A percentile compares a stretch with the other conserved stretches of the same genome.
phyloP scores from a whole-genome alignment of 1,284 basidiomycete species.

The Porphyrellus sp. region DNA sequence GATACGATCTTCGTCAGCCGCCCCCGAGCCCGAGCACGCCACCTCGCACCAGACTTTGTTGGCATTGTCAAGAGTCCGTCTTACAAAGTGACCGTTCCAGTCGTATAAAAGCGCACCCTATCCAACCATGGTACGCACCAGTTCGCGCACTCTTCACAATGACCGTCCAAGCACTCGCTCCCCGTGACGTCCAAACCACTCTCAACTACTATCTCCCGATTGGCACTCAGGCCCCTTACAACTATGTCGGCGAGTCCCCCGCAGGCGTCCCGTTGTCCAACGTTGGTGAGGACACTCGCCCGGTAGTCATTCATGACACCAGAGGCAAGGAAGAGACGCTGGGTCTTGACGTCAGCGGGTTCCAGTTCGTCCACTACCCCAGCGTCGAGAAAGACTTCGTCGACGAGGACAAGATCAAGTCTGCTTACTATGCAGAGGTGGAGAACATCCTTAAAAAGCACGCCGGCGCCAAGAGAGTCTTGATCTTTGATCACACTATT shows the following conservation, averaged over 20 bases:
- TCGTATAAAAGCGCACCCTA: slow-evolving; percentile 7
- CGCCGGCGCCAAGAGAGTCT: slow-evolving; percentile 40
- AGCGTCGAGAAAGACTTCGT: slow-evolving; percentile 42
- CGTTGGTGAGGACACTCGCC: slow-evolving; percentile 26
- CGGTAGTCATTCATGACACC: slow-evolving; percentile 30
- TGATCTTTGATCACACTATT: slow-evolving; percentile 48
- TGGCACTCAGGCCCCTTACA: slow-evolving; percentile 26
- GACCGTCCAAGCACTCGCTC: slow-evolving; percentile 16
- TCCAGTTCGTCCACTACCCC: slow-evolving; percentile 37
- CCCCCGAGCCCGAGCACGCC: slow-evolving; percentile 19
- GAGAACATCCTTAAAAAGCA: slow-evolving; percentile 43
- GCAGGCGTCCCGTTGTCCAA: slow-evolving; percentile 27
- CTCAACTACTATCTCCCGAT: slow-evolving; percentile 32
- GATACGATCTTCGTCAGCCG: slow-evolving; percentile 11
- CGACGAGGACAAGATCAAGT: slow-evolving; percentile 40
- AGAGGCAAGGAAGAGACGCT: slow-evolving; percentile 37
- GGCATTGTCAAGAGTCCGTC: neutral
- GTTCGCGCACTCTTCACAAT: slow-evolving; percentile 5
- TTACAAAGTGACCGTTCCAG: neutral
- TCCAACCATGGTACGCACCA: neutral
- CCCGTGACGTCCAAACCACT: slow-evolving; percentile 30
- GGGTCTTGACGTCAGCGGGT: slow-evolving; percentile 42
- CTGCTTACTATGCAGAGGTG: slow-evolving; percentile 40
- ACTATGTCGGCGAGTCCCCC: slow-evolving; percentile 28
- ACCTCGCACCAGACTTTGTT: neutral